Conservation (phyloP, 306 rosid species). For the Oxytropis ochrocephala region DNA sequence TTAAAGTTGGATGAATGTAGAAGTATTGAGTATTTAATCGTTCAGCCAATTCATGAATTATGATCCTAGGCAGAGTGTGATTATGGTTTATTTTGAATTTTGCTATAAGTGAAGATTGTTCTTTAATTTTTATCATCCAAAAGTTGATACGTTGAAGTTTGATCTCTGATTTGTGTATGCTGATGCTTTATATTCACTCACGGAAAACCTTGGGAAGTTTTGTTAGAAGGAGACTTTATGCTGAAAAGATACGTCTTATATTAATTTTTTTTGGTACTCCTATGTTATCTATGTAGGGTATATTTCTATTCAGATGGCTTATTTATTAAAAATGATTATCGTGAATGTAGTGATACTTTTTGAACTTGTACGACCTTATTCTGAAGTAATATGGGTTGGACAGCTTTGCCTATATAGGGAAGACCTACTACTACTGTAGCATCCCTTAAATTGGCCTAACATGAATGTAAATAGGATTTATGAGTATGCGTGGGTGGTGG, state of each 20-base stretch:
- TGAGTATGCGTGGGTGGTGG: too few relatives aligned
- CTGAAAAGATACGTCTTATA: not conserved
- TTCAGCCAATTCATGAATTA: not conserved
- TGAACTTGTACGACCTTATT: too few relatives aligned
- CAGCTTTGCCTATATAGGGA: too few relatives aligned
- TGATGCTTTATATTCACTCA: not conserved
- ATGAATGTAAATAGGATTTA: too few relatives aligned
- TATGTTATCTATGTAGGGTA: not conserved
- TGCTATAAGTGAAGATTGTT: not conserved
- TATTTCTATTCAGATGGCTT: not conserved
- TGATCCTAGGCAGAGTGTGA: not conserved
- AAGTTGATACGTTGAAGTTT: not conserved
- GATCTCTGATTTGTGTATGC: not conserved
- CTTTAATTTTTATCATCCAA: not conserved
- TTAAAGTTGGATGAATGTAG: too few relatives aligned
- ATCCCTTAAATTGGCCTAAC: too few relatives aligned
- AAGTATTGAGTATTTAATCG: too few relatives aligned
- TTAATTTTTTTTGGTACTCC: not conserved
- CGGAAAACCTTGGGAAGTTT: not conserved
- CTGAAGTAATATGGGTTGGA: too few relatives aligned
- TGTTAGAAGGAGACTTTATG: not conserved
- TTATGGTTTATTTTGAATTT: constrained; percentile 8
- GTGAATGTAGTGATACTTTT: not conserved
- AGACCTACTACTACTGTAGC: too few relatives aligned
- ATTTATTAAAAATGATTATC: not conserved